Base-by-base conservation (phyloP, 805 yeast species). In the Starmerella kuoi region DNA sequence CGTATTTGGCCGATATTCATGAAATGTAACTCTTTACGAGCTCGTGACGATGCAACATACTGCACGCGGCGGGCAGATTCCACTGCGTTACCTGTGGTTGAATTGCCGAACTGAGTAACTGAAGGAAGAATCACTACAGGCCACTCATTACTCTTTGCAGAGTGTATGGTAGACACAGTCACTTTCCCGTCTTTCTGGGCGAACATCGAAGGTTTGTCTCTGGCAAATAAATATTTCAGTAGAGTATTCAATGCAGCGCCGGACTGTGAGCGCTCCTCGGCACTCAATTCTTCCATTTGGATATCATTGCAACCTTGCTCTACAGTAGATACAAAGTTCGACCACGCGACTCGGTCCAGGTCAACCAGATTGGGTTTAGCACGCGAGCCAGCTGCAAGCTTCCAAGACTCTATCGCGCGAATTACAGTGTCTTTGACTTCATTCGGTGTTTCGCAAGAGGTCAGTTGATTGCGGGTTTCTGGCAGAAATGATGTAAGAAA, bases 41-140 rank as follows among this genome's bases (percentile, higher is more conserved):
- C 61, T 12, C 62, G 42, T 5, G 60, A 50, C 6, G 53, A 43
- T 1, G 53, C 60, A 2, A 58, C 62, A 26, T 56, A 58, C 14
- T 53, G 46, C 27, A 55, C 37, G 18, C 55, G 38, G 18, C 43
- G 33, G 19, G 12, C 33, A 9, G 9, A n/a, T 15, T 30, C 33
- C 9, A 7, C 19, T 7, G 33, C 12, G 18, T 9, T 9, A 9
- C 18, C 33, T n/a, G 18, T 9, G 9, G 18, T 9, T n/a, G 18
- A 8, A 11, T 25, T 9, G 18, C 18, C 33, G 18, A 9, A 19
- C 33, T 15, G 18, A 9, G 9, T n/a, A n/a, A 30, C 41, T 11
- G 24, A 17, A 5, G 49, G 44, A 15, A 46, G 42, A 22, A 50
- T 23, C 14, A 50, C 54, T 2, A 38, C 44, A 18, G 48, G 50